Conservation (phyloP, 176 grass and related monocot genomes). For the Pharus latifolius region DNA sequence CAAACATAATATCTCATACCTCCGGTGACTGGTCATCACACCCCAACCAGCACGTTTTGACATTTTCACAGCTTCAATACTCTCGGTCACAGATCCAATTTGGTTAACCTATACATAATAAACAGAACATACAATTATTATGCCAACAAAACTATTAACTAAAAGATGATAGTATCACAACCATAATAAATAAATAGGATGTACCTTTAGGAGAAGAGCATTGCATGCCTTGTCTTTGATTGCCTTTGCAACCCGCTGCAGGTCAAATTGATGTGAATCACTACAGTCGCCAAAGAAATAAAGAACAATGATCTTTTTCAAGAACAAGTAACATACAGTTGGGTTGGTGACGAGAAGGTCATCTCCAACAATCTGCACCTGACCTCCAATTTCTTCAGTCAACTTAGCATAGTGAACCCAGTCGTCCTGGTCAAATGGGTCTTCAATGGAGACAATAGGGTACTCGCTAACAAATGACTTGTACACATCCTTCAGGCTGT, state of each 20-base stretch:
- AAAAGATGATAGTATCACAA: too few species aligned
- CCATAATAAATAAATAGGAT: neutral
- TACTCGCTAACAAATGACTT: conserved; percentile 84
- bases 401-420: conserved; percentile 85
- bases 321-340: conserved; percentile 34
- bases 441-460: conserved; percentile 90
- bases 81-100: conserved; percentile 91
- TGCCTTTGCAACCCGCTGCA: conserved; percentile 82
- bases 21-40: conserved; percentile 91
- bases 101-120: conserved; percentile 62
- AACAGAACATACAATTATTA: neutral
- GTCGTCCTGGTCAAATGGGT: conserved; percentile 97
- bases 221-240: conserved; percentile 89
- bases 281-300: neutral
- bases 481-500: conserved; percentile 93
- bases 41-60: conserved; percentile 80
- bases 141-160: neutral
- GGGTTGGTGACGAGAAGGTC: conserved; percentile 96
- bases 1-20: conserved; percentile 13
- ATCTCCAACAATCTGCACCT: conserved; percentile 92
- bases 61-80: conserved; percentile 92
- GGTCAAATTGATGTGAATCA: neutral
- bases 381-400: conserved; percentile 70
- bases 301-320: neutral
- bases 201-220: conserved; percentile 85